Evolutionary conservation across 2,329 filamentous ascomycete species (phyloP), one percentile per base, ranked within the genome.

Genomic region (Neonectria coccinea): DNA sequence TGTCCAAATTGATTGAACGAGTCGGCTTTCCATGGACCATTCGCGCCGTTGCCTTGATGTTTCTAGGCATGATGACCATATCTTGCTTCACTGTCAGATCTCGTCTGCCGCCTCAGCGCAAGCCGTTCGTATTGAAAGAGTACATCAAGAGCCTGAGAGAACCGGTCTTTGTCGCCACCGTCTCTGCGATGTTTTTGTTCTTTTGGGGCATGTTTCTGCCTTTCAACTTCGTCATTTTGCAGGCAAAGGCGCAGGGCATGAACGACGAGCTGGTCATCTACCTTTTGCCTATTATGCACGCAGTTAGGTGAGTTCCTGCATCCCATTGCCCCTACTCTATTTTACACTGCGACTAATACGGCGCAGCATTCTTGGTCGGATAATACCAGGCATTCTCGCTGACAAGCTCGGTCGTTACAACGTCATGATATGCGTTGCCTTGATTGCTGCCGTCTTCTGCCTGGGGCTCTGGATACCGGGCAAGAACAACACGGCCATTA

Each of bases 21-120:
- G 69, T 81, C 4, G 80, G 80, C 1, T 83, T 77, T n/a, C 73
- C 71, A 0, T 82, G 79, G 80, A 65, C 79, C 2, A 79, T 83
- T 73, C 75, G 81, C 20, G 76, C 71, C 18, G 75, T 72, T 1
- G 80, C 74, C 11, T 81, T 83, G 14, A 59, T 82, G 39, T 76
- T 81, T 4, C 67, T 82, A 0, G 69, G 29, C 4, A 64, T 80
- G 1, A 75, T 79, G 16, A 62, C 73, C 31, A 48, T 80, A 11
- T 74, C 78, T 16, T 77, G 75, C 58, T 36, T 77, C 1, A 79
- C 75, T 4, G 67, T 79, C 33, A 70, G 65, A 4, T 69, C 73
- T 3, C 29, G 52, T 2, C 25, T 50, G 8, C 45, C 42, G 16
- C 36, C 73, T 75, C 0, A 65, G 47, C 0, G 73, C 72, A 5